Base-by-base conservation (phyloP, 2,329 filamentous ascomycete species). In the Microsporum audouinii region DNA sequence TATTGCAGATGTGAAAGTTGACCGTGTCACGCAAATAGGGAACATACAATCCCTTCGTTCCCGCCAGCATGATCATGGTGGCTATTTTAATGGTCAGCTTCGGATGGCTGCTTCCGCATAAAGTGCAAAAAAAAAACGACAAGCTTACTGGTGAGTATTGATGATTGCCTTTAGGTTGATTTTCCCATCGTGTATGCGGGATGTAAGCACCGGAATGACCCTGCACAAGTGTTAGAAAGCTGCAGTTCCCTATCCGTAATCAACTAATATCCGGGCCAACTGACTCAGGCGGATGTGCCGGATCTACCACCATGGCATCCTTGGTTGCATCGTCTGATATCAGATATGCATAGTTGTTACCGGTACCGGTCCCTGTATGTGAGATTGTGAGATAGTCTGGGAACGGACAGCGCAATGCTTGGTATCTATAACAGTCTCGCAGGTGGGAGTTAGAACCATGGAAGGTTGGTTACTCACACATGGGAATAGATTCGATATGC, bases 21-120 rank as follows among this genome's bases (percentile, higher is more conserved):
- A n/a, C 33, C 14, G n/a, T 41, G 14, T 41, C n/a, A 27, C 36
- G 2, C 14, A 39, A 60, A 29, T 34, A 39, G 47, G 10, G n/a
- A 41, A 67, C 78, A 69, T 76, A 91, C 89, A 65, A 96, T 81
- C 68, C 91, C 85, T 61, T 83, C 81, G 73, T 99, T 99, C 6
- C 94, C 94, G 65, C 94, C 94, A 0, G 94, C 87, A 75, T 99
- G 94, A 67, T 99, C 94, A 80, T 87, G 87, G 72, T 99, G 94
- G 72, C 91, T 96, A 63, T 29, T 34, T 43, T 51, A 41, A 36
- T 41, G 59, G 27, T 68, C 47, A 69, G 57, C n/a, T 45, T 49
- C 2, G 5, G 12, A 8, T 31, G 14, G 17, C 12, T 29, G n/a
- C 31, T 29, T 12, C 45, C 45, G 27, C 14, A 8, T 12, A 41